Percentiles rank a stretch among this genome's conserved stretches.
Evolutionary conservation across 352 stramenopile species (phyloP).

Genomic region (Phytophthora sansomeana): DNA sequence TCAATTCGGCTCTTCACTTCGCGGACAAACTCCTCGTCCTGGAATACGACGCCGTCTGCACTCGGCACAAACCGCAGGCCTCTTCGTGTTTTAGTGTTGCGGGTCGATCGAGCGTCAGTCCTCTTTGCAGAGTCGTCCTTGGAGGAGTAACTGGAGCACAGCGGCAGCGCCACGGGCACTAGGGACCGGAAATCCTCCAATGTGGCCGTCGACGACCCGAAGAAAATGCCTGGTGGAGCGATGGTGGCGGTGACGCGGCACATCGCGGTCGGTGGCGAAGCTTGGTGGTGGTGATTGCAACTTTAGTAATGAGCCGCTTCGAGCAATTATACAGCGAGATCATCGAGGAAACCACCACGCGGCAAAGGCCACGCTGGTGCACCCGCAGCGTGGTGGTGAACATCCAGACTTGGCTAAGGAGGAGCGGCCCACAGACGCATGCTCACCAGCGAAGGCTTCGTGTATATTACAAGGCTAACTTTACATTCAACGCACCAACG

Average conservation of each 20-base stretch:
- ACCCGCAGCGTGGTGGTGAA: background rate
- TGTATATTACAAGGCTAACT: slow-evolving; percentile 6
- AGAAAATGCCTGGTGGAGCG: slow-evolving; percentile 1
- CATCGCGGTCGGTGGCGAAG: background rate
- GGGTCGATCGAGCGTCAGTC: background rate
- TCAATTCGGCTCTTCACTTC: background rate
- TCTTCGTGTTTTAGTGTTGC: background rate
- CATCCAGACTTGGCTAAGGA: background rate
- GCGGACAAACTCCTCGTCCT: slow-evolving; percentile 3
- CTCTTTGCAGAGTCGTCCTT: background rate
- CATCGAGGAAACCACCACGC: background rate
- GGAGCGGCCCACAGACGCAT: background rate
- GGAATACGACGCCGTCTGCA: slow-evolving; percentile 4
- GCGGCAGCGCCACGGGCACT: background rate
- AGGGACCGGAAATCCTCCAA: slow-evolving; percentile 1
- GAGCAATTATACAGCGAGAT: too few relatives aligned
- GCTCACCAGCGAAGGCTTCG: background rate
- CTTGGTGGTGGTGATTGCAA: slow-evolving; percentile 4
- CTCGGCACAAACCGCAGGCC: slow-evolving; percentile 1
- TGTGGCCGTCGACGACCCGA: slow-evolving; percentile 6
- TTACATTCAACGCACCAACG: slow-evolving; percentile 4
- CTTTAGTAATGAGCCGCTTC: background rate
- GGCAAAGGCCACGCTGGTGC: background rate
- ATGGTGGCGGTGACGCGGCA: slow-evolving; percentile 1
- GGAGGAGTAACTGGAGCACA: background rate